Percentiles rank a stretch among this genome's conserved stretches.
phyloP scores from a whole-genome alignment of 2,329 filamentous ascomycete species.

The Talaromyces sp. region DNA sequence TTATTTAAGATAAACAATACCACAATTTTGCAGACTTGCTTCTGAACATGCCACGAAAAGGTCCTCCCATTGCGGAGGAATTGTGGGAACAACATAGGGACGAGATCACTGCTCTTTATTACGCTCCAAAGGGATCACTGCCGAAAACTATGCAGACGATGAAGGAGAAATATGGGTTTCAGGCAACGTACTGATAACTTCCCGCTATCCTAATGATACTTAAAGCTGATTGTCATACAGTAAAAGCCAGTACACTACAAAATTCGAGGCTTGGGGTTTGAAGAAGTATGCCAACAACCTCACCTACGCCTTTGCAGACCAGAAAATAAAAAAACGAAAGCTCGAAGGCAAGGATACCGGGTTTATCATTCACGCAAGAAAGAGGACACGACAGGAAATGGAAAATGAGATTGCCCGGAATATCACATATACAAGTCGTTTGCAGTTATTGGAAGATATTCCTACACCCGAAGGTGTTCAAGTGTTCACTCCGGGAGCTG shows the following conservation, averaged over 20 bases:
- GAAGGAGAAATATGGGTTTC: constrained; percentile 6
- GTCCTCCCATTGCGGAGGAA: neutral
- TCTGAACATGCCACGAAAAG: neutral
- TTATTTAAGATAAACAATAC: neutral
- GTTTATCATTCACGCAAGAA: neutral
- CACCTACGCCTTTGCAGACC: neutral
- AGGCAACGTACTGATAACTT: constrained; percentile 4
- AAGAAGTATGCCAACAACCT: neutral
- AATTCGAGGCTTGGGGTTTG: neutral
- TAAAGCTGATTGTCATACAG: neutral
- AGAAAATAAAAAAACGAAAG: constrained; percentile 5
- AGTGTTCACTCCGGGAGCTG: constrained; percentile 5
- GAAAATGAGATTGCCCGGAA: constrained; percentile 2
- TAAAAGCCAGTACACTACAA: constrained; percentile 5
- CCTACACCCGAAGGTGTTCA: constrained; percentile 8
- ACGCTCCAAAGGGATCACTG: neutral
- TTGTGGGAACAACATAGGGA: neutral
- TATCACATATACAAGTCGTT: constrained; percentile 1
- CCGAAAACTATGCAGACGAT: constrained; percentile 2
- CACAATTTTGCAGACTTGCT: neutral
- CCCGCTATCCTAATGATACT: neutral
- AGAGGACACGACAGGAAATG: neutral
- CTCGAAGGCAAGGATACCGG: constrained; percentile 1
- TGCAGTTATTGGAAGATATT: constrained; percentile 4
- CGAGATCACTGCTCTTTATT: constrained; percentile 9